Base-by-base conservation (phyloP, 305 asterid genomes). In the Fraxinus greggii region DNA sequence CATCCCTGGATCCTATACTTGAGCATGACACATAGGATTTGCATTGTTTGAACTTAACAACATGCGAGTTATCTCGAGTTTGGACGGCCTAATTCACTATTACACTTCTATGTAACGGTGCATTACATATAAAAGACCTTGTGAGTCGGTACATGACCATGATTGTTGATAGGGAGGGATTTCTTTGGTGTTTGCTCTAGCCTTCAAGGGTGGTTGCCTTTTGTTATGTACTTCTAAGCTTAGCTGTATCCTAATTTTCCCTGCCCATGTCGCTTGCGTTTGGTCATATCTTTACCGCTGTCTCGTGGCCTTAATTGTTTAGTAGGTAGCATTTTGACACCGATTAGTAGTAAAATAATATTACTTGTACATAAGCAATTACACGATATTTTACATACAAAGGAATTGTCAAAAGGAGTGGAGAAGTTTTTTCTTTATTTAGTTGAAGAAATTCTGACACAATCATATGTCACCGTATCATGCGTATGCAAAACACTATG, bases 241-340 rank as follows among this genome's bases (percentile, higher is more conserved):
- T 81, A 84, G 89, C 87, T 88, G 91, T 81, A 76, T 80, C 72
- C 84, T 88, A 86, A 19, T 26, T 36, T 75, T 76, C 17, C 13
- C 65, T 51, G 69, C 36, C 40, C 78, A 48, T 35, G 23, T 77
- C 78, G 48, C 48, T 15, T 33, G 51, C 69, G 48, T 63, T 65
- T 78, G 76, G 81, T 73, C 63, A 26, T 76, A 81, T 75, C 65
- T 48, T 40, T 31, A 48, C 72, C 28, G 26, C 15, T 26, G 79
- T 45, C 35, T 17, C 35, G 72, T 35, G 69, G 31, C 38, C 51
- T 80, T 72, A 84, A 81, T 83, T 72, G 81, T 61, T 63, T 79
- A 65, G 87, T 85, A 73, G 91, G 86, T 88, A 82, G 78, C 35
- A 73, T 72, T 75, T 83, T 61, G 56, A 28, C 70, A 19, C 21